Conservation (phyloP, 2,329 filamentous ascomycete species). For the Cladosporium velox region DNA sequence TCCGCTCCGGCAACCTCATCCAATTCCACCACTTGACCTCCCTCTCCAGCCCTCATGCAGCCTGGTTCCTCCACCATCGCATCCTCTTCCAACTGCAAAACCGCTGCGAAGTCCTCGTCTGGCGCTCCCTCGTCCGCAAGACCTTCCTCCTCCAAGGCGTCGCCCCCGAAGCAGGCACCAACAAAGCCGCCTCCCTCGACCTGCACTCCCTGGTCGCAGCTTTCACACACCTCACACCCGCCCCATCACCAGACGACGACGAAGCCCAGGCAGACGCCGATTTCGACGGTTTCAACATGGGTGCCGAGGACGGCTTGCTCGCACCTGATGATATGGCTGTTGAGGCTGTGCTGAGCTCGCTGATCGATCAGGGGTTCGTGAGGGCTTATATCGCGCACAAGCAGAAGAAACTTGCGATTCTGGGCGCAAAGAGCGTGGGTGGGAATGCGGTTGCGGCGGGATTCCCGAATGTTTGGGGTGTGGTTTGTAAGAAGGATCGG, state of each 20-base stretch:
- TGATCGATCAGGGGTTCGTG: slow-evolving; percentile 78
- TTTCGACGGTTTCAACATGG: slow-evolving; percentile 22
- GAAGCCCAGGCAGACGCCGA: slow-evolving; percentile 37
- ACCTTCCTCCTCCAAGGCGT: slow-evolving; percentile 77
- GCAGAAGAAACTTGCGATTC: slow-evolving; percentile 76
- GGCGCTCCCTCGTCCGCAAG: slow-evolving; percentile 77
- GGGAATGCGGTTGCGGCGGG: slow-evolving; percentile 65
- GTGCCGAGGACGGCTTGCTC: not conserved
- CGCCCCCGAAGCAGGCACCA: slow-evolving; percentile 56
- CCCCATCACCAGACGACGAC: slow-evolving; percentile 33
- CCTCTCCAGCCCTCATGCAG: slow-evolving; percentile 54
- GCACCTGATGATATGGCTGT: slow-evolving; percentile 29
- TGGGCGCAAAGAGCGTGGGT: slow-evolving; percentile 63
- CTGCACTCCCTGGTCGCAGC: slow-evolving; percentile 62
- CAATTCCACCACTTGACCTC: slow-evolving; percentile 71
- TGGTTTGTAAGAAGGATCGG: slow-evolving; percentile 63
- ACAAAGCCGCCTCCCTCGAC: slow-evolving; percentile 48
- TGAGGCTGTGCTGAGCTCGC: slow-evolving; percentile 70
- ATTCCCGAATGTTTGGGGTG: slow-evolving; percentile 74
- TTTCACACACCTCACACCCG: slow-evolving; percentile 15
- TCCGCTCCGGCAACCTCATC: slow-evolving; percentile 73
- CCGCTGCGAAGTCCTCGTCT: slow-evolving; percentile 77
- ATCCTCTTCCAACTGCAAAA: slow-evolving; percentile 75
- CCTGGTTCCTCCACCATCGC: slow-evolving; percentile 75
- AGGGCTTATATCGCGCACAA: slow-evolving; percentile 81